Evolutionary conservation across 176 grass and related monocot species (phyloP), one percentile per base, ranked within the genome.

Genomic region (Alloteropsis semialata): DNA sequence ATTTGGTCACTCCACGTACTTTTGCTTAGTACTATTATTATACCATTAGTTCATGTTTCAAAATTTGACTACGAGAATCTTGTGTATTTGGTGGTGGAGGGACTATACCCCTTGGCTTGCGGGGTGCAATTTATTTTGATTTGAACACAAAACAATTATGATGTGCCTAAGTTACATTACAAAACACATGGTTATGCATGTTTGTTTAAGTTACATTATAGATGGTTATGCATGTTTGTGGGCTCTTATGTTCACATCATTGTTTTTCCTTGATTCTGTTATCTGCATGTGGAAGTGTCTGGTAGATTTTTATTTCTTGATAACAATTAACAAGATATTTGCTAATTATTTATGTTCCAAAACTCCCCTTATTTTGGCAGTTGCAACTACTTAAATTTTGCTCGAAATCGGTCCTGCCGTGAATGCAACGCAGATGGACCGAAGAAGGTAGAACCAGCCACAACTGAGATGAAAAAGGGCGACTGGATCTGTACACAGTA

Each of bases 401-500:
- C 90, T 69, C 93, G 90, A 36, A 95, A 95, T 81, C 42, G 22
- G 13, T 65, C 10, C 0, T 95, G 93, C 60, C 85, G 77, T 12
- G 93, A 92, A 82, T 95, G 93, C 71, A 95, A 95, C 77, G 70
- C 39, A 88, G 84, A 80, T 84, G 91, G 92, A 48, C 93, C 96
- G 25, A 98, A 67, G 82, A 86, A 46, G 32, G 45, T 85, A 62
- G 46, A 78, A 67, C 29, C 37, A 42, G 80, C 76, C 30, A 50
- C 44, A 12, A 8, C 43, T 61, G 89, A 89, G 83, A 96, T 94
- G 91, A 99, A 96, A 87, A 44, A 34, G 76, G 97, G 97, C 15
- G 97, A 99, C n/a, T 96, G 93, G 97, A 99, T 77, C 75, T 99
- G 93, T 70, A 65, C 82, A 79, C 55, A 79, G 97, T 99, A 92